Conservation (phyloP, 805 yeast genomes). For the Clavispora fructus region DNA sequence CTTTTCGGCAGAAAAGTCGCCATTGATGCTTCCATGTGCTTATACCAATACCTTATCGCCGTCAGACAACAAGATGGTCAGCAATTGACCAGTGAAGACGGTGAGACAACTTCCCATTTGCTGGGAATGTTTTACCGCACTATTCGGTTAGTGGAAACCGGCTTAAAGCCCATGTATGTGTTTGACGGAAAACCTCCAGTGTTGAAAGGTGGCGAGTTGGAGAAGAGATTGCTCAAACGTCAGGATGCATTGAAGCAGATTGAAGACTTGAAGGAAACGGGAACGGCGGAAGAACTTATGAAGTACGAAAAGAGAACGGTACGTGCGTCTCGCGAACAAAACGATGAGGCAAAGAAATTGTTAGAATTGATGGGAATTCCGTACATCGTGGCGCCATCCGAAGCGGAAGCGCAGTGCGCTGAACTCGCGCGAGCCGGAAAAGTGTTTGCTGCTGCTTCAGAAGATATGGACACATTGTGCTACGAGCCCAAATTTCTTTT, state of each 20-base stretch:
- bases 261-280: conserved; percentile 71
- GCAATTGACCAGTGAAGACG: conserved; percentile 79
- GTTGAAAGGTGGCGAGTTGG: conserved; percentile 86
- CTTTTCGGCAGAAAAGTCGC: conserved; percentile 96
- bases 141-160: conserved; percentile 79
- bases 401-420: conserved; percentile 99
- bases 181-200: conserved; percentile 98
- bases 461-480: conserved; percentile 97
- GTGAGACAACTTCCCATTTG: conserved; percentile 87
- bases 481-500: conserved; percentile 79
- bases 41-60: conserved; percentile 92
- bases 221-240: conserved; percentile 73
- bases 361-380: conserved; percentile 93
- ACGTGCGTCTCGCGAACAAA: conserved; percentile 81
- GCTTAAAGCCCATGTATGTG: conserved; percentile 94
- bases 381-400: conserved; percentile 89
- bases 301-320: conserved; percentile 84
- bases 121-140: conserved; percentile 98
- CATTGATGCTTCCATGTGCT: conserved; percentile 93
- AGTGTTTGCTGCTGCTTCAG: conserved; percentile 96
- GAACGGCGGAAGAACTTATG: conserved; percentile 70
- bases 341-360: conserved; percentile 85
- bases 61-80: conserved; percentile 97
- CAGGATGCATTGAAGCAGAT: conserved; percentile 78
- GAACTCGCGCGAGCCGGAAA: conserved; percentile 83